Percentiles rank a stretch among this genome's conserved stretches.
phyloP scores from a whole-genome alignment of 78 protist species.

The Polysphondylium violaceum region DNA sequence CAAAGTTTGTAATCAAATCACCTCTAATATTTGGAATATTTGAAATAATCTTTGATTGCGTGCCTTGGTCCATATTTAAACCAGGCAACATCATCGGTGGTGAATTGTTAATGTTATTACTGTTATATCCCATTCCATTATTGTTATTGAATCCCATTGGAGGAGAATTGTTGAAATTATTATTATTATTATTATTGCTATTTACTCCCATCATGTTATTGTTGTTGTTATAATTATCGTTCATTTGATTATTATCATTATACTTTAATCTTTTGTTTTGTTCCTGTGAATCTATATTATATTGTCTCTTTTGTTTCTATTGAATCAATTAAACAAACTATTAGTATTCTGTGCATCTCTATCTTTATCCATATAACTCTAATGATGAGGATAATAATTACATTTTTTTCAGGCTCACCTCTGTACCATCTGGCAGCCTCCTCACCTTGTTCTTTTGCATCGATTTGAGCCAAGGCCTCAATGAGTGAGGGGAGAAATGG shows the following conservation, averaged over 20 bases:
- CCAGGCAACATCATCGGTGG: conserved; percentile 20
- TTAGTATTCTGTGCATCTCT: not conserved
- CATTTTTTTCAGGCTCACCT: conserved; percentile 68
- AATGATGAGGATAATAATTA: not conserved
- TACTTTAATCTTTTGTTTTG: conserved; percentile 3
- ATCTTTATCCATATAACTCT: not conserved
- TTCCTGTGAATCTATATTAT: not conserved
- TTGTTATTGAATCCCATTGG: not conserved
- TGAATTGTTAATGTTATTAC: conserved; percentile 7
- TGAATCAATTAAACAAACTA: not conserved
- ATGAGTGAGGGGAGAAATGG: conserved; percentile 21
- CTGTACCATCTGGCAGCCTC: conserved; percentile 69
- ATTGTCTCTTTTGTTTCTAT: conserved; percentile 16
- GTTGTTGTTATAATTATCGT: not conserved
- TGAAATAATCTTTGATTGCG: conserved; percentile 15
- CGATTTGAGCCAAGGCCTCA: conserved; percentile 6
- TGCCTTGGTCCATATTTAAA: conserved; percentile 17
- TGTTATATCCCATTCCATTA: not conserved
- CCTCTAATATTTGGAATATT: conserved; percentile 12
- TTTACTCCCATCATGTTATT: not conserved
- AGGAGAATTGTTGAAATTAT: not conserved
- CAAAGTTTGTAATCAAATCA: conserved; percentile 29
- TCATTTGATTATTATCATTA: not conserved
- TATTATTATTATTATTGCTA: not conserved
- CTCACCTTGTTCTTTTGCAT: conserved; percentile 27